Evolutionary conservation across 2,329 filamentous ascomycete species (phyloP), one percentile per base, ranked within the genome.

Genomic region (Fusarium circinatum): DNA sequence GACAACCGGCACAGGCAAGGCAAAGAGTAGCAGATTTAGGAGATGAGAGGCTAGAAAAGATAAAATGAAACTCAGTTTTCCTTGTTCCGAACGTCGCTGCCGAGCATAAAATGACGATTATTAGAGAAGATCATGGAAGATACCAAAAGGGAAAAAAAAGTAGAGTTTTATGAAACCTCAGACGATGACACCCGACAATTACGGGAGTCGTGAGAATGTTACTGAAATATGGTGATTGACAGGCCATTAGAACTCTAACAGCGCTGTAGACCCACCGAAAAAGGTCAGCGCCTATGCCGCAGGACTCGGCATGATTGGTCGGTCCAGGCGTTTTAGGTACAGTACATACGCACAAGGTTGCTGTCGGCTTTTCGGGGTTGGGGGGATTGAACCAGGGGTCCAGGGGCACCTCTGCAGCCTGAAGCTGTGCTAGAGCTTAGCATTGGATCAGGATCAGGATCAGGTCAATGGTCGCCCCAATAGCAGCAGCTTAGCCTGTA

Each of bases 1-100:
- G 63, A 63, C 59, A 72, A 57, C n/a, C 68, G 68, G 68, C 69
- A 72, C 48, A 49, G 44, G 14, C 15, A 32, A 63, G 42, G 36
- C n/a, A 36, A 60, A 48, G 34, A 38, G 41, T 38, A 39, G 24
- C 34, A 54, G 24, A 39, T n/a, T 26, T 26, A 26, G 11, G 26
- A 14, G 28, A 34, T 41, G 34, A 60, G n/a, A 22, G 32, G 20
- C 22, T 20, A 42, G 24, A 47, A 47, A 30, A 45, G 20, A 41
- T 17, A 56, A 49, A 34, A 38, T 34, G 42, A 68, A 71, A 68
- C 47, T 68, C 62, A 71, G 65, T 39, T 54, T 51, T 30, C 18
- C 28, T 18, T 10, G 26, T 49, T 34, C 67, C 65, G 39, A 52
- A n/a, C 26, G 22, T 57, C 38, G 38, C 24, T 54, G n/a, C 65